phyloP scores from a whole-genome alignment of 2,329 filamentous ascomycete species.

The Fonsecaea nubica region DNA sequence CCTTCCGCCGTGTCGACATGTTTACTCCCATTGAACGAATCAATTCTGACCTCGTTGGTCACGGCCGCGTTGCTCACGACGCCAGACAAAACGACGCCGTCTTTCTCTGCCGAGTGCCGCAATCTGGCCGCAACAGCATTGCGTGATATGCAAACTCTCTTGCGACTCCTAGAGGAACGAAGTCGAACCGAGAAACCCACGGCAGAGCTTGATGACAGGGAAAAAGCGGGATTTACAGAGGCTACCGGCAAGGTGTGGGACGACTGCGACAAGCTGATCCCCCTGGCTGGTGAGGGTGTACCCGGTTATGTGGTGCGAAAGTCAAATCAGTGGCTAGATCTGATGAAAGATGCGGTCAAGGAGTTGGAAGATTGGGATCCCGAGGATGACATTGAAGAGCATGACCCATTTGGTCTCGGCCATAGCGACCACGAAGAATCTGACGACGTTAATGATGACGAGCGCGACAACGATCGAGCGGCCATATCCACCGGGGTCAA shows the following conservation, averaged over 20 bases:
- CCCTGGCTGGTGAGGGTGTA: conserved; percentile 70
- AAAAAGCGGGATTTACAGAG: conserved; percentile 64
- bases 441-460: conserved; percentile 36
- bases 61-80: conserved; percentile 72
- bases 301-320: conserved; percentile 73
- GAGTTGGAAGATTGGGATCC: conserved; percentile 90
- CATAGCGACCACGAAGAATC: conserved; percentile 43
- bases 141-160: conserved; percentile 65
- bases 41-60: conserved; percentile 76
- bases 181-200: conserved; percentile 43
- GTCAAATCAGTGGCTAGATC: conserved; percentile 74
- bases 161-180: conserved; percentile 63
- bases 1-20: conserved; percentile 75
- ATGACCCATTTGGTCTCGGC: conserved; percentile 43
- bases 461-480: conserved; percentile 39
- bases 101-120: conserved; percentile 69
- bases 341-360: conserved; percentile 79
- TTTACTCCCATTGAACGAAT: conserved; percentile 72
- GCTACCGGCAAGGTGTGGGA: conserved; percentile 83
- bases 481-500: conserved; percentile 50
- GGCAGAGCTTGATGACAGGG: conserved; percentile 41
- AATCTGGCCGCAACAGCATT: conserved; percentile 66
- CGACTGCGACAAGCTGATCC: conserved; percentile 74
- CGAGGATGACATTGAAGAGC: conserved; percentile 68
- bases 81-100: conserved; percentile 65